These are phyloP conservation scores for Parsonsia alboflavescens DNA, from an alignment of 257 asterid genomes.

Conservation along the genomic window DNA sequence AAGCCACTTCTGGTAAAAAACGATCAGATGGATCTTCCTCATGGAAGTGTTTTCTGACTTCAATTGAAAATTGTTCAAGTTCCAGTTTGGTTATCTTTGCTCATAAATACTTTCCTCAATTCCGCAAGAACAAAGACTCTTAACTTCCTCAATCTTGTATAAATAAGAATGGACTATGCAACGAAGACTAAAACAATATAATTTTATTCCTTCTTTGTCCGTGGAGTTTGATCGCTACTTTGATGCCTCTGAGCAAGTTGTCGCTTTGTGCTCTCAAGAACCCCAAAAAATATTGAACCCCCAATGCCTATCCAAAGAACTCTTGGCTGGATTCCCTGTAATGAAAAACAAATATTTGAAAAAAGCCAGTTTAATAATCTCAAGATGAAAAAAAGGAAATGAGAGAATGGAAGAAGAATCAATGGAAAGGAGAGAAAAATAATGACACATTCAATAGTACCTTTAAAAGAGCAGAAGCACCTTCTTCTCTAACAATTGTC, in stretches of 20 bases:
- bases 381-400: not conserved
- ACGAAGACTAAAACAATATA: not conserved
- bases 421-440: not conserved
- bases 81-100: not conserved
- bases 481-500: slow-evolving; percentile 82
- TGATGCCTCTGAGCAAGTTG: slow-evolving; percentile 61
- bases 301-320: slow-evolving; percentile 98
- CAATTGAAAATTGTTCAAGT: too few species aligned
- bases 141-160: too few species aligned
- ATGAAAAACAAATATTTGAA: not conserved
- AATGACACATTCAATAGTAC: slow-evolving; percentile 23
- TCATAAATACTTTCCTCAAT: not conserved
- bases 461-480: slow-evolving; percentile 76
- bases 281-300: slow-evolving; percentile 94
- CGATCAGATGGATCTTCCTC: too few species aligned
- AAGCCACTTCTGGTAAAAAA: too few species aligned
- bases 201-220: slow-evolving; percentile 33
- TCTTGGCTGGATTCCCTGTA: slow-evolving; percentile 90
- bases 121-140: not conserved
- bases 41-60: too few species aligned
- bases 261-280: slow-evolving; percentile 78
- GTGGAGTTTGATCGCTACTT: slow-evolving; percentile 17
- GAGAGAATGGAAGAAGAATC: not conserved
- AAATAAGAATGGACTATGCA: not conserved
- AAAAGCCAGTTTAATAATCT: not conserved